Conservation (phyloP, 1,284 basidiomycete species). For the Sporisorium reilianum region DNA sequence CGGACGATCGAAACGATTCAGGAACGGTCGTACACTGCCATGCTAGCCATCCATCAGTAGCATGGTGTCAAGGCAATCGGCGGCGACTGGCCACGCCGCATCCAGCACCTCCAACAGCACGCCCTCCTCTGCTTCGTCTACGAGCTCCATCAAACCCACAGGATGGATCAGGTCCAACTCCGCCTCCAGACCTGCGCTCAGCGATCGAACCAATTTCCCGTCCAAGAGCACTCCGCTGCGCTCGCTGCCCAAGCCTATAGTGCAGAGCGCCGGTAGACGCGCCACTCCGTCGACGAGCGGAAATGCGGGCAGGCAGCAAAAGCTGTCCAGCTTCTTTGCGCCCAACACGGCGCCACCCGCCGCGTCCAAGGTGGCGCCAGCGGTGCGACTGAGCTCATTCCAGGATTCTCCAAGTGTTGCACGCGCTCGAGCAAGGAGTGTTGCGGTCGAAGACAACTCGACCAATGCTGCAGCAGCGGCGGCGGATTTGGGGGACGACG, state of each 20-base stretch:
- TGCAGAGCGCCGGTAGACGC: conserved; percentile 2
- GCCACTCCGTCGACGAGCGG: conserved; percentile 5
- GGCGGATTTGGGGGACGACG: conserved; percentile 23
- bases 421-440: conserved; percentile 6
- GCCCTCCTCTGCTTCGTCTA: conserved; percentile 5
- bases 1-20: neutral
- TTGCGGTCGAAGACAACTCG: neutral
- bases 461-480: neutral
- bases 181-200: conserved; percentile 13
- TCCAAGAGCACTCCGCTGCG: conserved; percentile 9
- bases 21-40: neutral
- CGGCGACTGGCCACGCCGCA: conserved; percentile 10
- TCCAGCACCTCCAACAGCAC: conserved; percentile 1
- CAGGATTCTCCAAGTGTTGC: conserved; percentile 19
- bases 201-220: conserved; percentile 28
- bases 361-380: neutral
- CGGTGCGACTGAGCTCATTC: neutral
- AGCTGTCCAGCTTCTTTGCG: conserved; percentile 40
- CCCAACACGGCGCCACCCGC: conserved; percentile 30
- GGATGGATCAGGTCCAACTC: conserved; percentile 48
- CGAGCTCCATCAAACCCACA: conserved; percentile 35
- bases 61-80: conserved; percentile 17
- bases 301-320: conserved; percentile 23
- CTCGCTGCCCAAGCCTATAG: neutral
- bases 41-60: neutral